Evolutionary conservation across 805 yeast genomes (phyloP).

Genomic region (Ascoidea tarda): DNA sequence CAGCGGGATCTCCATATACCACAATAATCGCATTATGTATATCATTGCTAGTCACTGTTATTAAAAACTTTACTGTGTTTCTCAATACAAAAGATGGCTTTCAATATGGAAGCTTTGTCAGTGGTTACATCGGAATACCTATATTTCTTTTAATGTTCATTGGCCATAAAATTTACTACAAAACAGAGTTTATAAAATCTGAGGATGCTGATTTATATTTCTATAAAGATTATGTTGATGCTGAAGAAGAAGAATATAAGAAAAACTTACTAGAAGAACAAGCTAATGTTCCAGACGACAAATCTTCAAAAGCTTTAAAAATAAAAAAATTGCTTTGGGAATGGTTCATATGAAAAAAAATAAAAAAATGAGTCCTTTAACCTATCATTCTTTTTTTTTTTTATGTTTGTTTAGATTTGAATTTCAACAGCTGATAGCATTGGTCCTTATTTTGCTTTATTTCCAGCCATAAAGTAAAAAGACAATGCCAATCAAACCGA

Average conservation of each 20-base stretch:
- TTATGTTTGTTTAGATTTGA: no score
- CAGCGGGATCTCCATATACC: conserved; percentile 30
- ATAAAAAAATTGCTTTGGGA: no score
- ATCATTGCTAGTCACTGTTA: conserved; percentile 21
- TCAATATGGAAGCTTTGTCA: conserved; percentile 26
- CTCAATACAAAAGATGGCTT: conserved; percentile 18
- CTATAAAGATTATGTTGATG: conserved; percentile 29
- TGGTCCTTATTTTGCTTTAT: no score
- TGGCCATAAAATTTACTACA: conserved; percentile 23
- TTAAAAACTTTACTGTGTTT: conserved; percentile 30
- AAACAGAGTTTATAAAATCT: conserved; percentile 20
- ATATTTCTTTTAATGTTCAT: conserved; percentile 23
- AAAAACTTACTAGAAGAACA: neutral
- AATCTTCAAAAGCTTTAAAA: no score
- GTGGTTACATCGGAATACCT: conserved; percentile 18
- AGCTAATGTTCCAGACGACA: no score
- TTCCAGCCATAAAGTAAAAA: no score
- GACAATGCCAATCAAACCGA: no score
- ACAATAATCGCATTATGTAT: conserved; percentile 24
- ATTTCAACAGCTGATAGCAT: no score
- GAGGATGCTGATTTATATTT: conserved; percentile 27
- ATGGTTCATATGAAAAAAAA: no score
- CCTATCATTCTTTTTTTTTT: no score
- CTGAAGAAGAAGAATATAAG: conserved; percentile 20
- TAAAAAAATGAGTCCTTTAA: no score